These are phyloP conservation scores for Populus pruinosa DNA, from an alignment of 345 rosid genomes.

Conservation along the genomic window DNA sequence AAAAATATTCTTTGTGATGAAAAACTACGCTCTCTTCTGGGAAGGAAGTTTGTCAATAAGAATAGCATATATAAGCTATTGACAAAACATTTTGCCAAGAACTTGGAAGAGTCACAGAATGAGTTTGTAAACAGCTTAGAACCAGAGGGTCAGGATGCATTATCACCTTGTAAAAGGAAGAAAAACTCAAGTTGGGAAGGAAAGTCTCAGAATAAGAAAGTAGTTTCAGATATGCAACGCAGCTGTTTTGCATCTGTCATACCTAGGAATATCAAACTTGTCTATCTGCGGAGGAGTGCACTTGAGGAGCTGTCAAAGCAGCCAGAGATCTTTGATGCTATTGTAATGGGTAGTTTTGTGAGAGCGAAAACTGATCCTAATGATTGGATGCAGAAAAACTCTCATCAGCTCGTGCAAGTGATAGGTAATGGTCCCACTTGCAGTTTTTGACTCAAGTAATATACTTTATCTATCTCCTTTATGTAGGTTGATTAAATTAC, in stretches of 20 bases:
- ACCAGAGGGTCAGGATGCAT: constrained; percentile 3
- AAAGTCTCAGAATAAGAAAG: constrained; percentile 25
- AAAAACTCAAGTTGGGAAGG: background rate
- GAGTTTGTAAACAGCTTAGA: constrained; percentile 13
- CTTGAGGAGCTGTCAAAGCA: constrained; percentile 45
- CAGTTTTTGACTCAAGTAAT: background rate
- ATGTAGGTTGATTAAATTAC: background rate
- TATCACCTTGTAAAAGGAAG: constrained; percentile 15
- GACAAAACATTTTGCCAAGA: constrained; percentile 39
- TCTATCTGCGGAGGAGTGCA: constrained; percentile 48
- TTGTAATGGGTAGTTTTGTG: constrained; percentile 54
- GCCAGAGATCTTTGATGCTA: constrained; percentile 37
- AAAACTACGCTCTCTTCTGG: constrained; percentile 35
- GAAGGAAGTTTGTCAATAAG: constrained; percentile 37
- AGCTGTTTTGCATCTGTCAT: constrained; percentile 42
- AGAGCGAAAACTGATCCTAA: constrained; percentile 44
- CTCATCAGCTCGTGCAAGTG: constrained; percentile 46
- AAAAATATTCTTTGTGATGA: constrained; percentile 46
- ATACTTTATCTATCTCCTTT: background rate
- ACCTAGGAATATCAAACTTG: constrained; percentile 41
- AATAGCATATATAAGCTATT: constrained; percentile 32
- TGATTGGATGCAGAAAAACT: constrained; percentile 37
- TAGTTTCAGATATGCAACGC: constrained; percentile 7
- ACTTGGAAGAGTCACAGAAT: constrained; percentile 27
- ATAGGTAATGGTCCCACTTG: constrained; percentile 36